These are phyloP conservation scores for Drechmeria coniospora DNA, from an alignment of 2,329 filamentous ascomycete species.

Conservation along the genomic window DNA sequence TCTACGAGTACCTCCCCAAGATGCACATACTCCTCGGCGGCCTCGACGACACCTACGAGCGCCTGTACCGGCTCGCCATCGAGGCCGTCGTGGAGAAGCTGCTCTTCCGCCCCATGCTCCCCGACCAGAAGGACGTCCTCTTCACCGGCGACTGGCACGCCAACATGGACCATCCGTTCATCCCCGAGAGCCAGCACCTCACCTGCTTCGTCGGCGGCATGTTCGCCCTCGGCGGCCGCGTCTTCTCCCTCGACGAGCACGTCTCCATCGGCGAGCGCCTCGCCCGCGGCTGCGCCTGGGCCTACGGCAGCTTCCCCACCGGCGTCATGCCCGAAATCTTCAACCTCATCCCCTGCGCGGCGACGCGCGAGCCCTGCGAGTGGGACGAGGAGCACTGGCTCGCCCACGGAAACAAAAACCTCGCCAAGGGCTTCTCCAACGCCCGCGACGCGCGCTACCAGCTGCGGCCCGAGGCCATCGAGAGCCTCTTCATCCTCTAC, in stretches of 20 bases:
- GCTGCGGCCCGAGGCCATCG: slow-evolving; percentile 53
- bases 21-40: slow-evolving; percentile 53
- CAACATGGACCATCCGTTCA: slow-evolving; percentile 9
- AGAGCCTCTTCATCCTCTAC: slow-evolving; percentile 67
- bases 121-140: slow-evolving; percentile 45
- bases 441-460: slow-evolving; percentile 32
- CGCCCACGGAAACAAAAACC: slow-evolving; percentile 7
- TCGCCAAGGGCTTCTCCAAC: slow-evolving; percentile 47
- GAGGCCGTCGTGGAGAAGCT: slow-evolving; percentile 46
- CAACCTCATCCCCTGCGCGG: slow-evolving; percentile 28
- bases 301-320: slow-evolving; percentile 35
- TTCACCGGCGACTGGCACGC: slow-evolving; percentile 16
- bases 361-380: slow-evolving; percentile 14
- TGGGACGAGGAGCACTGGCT: slow-evolving; percentile 16
- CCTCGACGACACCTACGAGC: slow-evolving; percentile 40
- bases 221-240: slow-evolving; percentile 46
- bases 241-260: slow-evolving; percentile 36
- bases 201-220: slow-evolving; percentile 55
- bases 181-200: slow-evolving; percentile 17
- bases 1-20: slow-evolving; percentile 48
- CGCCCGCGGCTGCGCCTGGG: slow-evolving; percentile 41
- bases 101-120: slow-evolving; percentile 55
- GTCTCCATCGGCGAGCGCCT: slow-evolving; percentile 32
- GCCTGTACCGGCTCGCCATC: slow-evolving; percentile 50
- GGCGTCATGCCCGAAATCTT: slow-evolving; percentile 46